Evolutionary conservation across 495 filamentous ascomycete genomes (phyloP), one percentile per base, ranked within the genome.

Genomic region (Aspergillus haitiensis): DNA sequence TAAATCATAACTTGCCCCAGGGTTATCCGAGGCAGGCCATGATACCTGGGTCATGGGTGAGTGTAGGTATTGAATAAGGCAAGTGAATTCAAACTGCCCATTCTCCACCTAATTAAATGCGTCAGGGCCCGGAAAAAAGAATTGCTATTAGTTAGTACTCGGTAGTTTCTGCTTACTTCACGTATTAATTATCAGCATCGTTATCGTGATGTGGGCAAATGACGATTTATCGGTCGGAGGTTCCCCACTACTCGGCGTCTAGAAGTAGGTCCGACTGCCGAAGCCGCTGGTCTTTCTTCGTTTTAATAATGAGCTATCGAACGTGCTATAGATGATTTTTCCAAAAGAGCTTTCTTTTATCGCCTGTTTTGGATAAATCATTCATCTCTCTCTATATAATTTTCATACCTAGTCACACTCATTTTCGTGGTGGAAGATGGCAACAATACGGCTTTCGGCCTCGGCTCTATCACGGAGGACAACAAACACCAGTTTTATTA

Each of bases 261-360:
- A 78, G 61, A 78, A 78, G 67, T 78, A 78, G 74, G 65, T 44
- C 75, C 75, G 75, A 70, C 16, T n/a, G 53, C 58, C 63, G 64
- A 59, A 51, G 32, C 63, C 55, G 56, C 56, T 32, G 51, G 52
- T 40, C 18, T 53, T 51, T 7, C 16, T 42, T 21, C 33, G 11
- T 32, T 58, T 61, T 54, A 61, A 56, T 39, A 34, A 10, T 5
- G 2, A n/a, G n/a, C 10, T 33, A 37, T 31, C 47, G n/a, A 42
- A 10, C 7, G 35, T 15, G 3, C 35, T 58, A 12, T 39, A 48
- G 27, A 45, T 16, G 6, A 56, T n/a, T n/a, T 9, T 52, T 11
- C 7, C 7, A 18, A 50, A 32, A 8, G 33, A 50, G 45, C 45
- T n/a, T 36, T 60, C 48, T 56, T 56, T 42, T 21, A 58, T 8